Evolutionary conservation across 2,329 filamentous ascomycete genomes (phyloP), one percentile per base, ranked within the genome.

Genomic region (Colletotrichum chrysophilum): DNA sequence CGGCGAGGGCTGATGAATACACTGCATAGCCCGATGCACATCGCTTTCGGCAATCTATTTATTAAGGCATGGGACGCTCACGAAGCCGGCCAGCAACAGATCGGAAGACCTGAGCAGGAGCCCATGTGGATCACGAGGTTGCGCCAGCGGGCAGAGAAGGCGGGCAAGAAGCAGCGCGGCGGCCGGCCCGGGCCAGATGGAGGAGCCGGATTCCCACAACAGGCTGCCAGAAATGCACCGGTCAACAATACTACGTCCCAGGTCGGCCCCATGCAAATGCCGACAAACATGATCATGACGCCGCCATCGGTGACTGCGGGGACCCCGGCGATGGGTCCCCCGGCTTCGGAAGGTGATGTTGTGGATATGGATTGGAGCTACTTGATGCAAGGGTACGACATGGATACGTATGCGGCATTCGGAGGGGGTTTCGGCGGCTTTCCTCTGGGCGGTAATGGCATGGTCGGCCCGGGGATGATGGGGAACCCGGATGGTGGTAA

Each of bases 61-160:
- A 83, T 93, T 73, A 92, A 91, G 79, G 91, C 91, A 0, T 94
- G 92, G 92, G 88, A 90, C 58, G 89, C 89, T 4, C 88, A 89
- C 70, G 88, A 89, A 78, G 84, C 86, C 3, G 88, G 88, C 14
- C 86, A 88, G 77, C 77, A 83, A 6, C 84, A 85, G 66, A 81
- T 84, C 8, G 90, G 90, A 1, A 86, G 85, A 34, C 81, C 84
- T 3, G 75, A 87, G 4, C 79, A 83, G 18, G 83, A 84, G 14
- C 90, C 90, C 4, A 82, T 81, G 60, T 88, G 91, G 76, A 88
- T 92, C 70, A 83, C 81, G 4, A 77, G 86, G 58, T 83, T 92
- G 78, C 84, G 86, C n/a, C 87, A 88, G 68, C 84, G 86, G 18
- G 83, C 84, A 7, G 85, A 86, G 73, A 81, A 82, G 24, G 69